Percentiles rank a stretch among this genome's conserved stretches.
phyloP scores from a whole-genome alignment of 2,329 filamentous ascomycete genomes.

The Mycocentrospora acerina region DNA sequence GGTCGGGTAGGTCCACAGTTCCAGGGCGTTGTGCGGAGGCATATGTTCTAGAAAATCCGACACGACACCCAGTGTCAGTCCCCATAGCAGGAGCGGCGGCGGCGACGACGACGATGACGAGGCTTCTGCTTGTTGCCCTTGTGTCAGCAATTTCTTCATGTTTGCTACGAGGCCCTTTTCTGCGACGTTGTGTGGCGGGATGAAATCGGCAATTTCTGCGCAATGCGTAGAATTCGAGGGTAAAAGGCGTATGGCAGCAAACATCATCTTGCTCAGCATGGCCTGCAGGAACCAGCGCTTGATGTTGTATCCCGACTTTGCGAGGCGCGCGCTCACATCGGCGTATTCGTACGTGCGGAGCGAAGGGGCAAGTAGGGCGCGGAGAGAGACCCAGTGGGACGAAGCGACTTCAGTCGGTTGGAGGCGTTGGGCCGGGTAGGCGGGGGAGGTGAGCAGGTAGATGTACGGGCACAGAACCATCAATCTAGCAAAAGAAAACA shows the following conservation, averaged over 20 bases:
- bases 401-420: constrained; percentile 69
- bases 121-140: too few species aligned
- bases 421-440: constrained; percentile 59
- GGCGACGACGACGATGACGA: too few species aligned
- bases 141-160: not conserved
- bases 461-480: constrained; percentile 72
- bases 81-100: constrained; percentile 66
- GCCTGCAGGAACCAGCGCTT: constrained; percentile 57
- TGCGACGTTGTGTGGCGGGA: constrained; percentile 30
- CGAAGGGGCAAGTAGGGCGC: constrained; percentile 60
- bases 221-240: constrained; percentile 64
- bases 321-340: constrained; percentile 64
- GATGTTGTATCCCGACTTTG: constrained; percentile 57
- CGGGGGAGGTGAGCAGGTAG: constrained; percentile 61
- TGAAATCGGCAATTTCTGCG: constrained; percentile 54
- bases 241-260: constrained; percentile 63
- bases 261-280: constrained; percentile 66
- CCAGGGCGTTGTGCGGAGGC: constrained; percentile 62
- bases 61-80: constrained; percentile 66
- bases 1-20: constrained; percentile 68
- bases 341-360: constrained; percentile 64
- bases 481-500: too few species aligned
- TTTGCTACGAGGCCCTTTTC: constrained; percentile 9
- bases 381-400: constrained; percentile 68
- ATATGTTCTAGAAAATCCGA: constrained; percentile 68